These are phyloP conservation scores for Xylaria castorea DNA, from an alignment of 495 filamentous ascomycete genomes.

Conservation along the genomic window DNA sequence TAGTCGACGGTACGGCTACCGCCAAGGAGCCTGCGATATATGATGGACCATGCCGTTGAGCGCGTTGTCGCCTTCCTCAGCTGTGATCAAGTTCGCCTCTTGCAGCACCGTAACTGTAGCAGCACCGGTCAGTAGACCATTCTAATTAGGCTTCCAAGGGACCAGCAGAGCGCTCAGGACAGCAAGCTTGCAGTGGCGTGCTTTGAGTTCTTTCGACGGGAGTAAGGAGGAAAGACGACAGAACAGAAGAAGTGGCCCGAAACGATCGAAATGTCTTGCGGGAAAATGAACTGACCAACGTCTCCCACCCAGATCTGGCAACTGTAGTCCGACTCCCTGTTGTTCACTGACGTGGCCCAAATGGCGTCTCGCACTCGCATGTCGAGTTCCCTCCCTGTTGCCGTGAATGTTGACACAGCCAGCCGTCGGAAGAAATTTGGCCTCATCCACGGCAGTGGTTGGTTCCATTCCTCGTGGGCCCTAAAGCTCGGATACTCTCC, in stretches of 20 bases:
- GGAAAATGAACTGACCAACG: slow-evolving; percentile 27
- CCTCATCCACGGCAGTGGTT: slow-evolving; percentile 38
- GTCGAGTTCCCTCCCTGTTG: slow-evolving; percentile 32
- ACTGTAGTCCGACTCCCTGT: slow-evolving; percentile 39
- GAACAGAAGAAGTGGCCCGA: not conserved
- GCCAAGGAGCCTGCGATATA: slow-evolving; percentile 42
- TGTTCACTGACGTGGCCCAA: slow-evolving; percentile 39
- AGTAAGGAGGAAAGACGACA: not conserved
- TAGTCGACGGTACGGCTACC: slow-evolving; percentile 21
- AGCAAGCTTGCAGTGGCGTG: not conserved
- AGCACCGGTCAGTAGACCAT: slow-evolving; percentile 9
- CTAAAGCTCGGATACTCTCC: slow-evolving; percentile 38
- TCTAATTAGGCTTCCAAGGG: not conserved
- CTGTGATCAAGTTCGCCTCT: slow-evolving; percentile 40
- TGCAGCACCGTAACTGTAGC: slow-evolving; percentile 39
- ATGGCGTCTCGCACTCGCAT: slow-evolving; percentile 39
- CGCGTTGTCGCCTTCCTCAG: slow-evolving; percentile 41
- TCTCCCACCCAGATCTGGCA: slow-evolving; percentile 44
- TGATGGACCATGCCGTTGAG: slow-evolving; percentile 43
- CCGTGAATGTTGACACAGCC: slow-evolving; percentile 40
- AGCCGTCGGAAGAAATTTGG: slow-evolving; percentile 41
- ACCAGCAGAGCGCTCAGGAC: not conserved
- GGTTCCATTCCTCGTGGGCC: slow-evolving; percentile 40
- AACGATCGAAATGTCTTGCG: not conserved
- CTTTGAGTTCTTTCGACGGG: not conserved